Evolutionary conservation across 768 basidiomycete species (phyloP), one percentile per base, ranked within the genome.

Genomic region (Erythrobasidium yunnanense): DNA sequence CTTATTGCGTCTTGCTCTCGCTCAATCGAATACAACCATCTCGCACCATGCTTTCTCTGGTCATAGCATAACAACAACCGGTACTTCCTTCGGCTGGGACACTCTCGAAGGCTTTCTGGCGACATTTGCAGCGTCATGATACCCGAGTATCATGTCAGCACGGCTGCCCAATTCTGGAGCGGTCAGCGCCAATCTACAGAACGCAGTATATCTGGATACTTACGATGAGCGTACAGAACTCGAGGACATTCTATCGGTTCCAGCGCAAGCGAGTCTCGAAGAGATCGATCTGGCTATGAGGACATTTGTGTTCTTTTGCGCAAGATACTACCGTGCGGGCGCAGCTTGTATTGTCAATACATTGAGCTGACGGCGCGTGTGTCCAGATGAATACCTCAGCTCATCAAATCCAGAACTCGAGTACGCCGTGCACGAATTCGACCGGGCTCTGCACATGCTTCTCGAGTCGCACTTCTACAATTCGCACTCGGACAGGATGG

Each of bases 401-500:
- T 25, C 38, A 38, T 46, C 55, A 22, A 13, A 4, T 25, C 6
- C 32, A 13, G 15, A 20, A n/a, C 6, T 8, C 7, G 23, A 6
- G 23, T 30, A 4, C 30, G 46, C 20, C 70, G 86, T 86, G 2
- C 76, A 87, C 25, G 90, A 93, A 71, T 80, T 96, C 50, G 83
- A 90, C 68, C 86, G 90, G 74, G 90, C 90, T 11, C 86, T 87
- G 70, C 78, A 81, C 42, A 76, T 87, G 30, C 78, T 97, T 13
- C 78, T 92, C 45, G 82, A 84, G 58, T 90, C 88, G 0, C 90
- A 92, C 73, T 81, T 97, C 42, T 95, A 96, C 72, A 76, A 82
- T 1, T 92, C 87, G 72, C 90, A 96, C 75, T 90, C 88, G 2
- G 90, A 91, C 73, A 80, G 93, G 33, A 92, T 92, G 88, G 83